These are phyloP conservation scores for Irineochytrium annulatum DNA, from an alignment of 192 early-diverging fungal genomes.

Conservation along the genomic window DNA sequence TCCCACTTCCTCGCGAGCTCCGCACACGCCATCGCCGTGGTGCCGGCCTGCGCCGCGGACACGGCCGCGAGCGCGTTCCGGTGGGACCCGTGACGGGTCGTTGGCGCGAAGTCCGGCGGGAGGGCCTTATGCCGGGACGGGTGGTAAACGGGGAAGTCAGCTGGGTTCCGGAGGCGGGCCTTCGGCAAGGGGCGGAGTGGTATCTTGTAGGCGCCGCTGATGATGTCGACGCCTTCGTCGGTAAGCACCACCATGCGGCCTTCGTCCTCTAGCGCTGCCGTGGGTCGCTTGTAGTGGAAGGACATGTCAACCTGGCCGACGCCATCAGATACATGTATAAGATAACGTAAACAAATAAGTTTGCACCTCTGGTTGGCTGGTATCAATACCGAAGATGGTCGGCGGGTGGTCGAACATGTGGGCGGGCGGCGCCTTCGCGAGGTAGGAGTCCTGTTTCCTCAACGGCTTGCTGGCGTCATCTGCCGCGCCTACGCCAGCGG, in stretches of 20 bases:
- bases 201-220: conserved; percentile 22
- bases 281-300: too few species aligned
- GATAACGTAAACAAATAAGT: too few species aligned
- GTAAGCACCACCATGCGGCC: conserved; percentile 44
- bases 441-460: not conserved
- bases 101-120: conserved; percentile 23
- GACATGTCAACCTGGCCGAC: too few species aligned
- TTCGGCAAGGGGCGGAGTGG: conserved; percentile 36
- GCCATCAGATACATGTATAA: too few species aligned
- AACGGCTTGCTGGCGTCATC: too few species aligned
- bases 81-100: conserved; percentile 31
- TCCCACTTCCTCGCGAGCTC: too few species aligned
- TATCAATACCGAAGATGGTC: too few species aligned
- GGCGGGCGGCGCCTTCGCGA: conserved; percentile 3
- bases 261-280: too few species aligned
- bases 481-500: too few species aligned
- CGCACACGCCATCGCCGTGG: not conserved
- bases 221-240: conserved; percentile 48
- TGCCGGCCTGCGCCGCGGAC: not conserved
- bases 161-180: conserved; percentile 35
- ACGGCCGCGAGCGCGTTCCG: conserved; percentile 28
- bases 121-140: conserved; percentile 33
- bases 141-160: conserved; percentile 35
- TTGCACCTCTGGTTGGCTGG: too few species aligned
- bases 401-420: too few species aligned